These are phyloP conservation scores for Mollisia scopiformis DNA, from an alignment of 2,329 filamentous ascomycete species.

Conservation along the genomic window DNA sequence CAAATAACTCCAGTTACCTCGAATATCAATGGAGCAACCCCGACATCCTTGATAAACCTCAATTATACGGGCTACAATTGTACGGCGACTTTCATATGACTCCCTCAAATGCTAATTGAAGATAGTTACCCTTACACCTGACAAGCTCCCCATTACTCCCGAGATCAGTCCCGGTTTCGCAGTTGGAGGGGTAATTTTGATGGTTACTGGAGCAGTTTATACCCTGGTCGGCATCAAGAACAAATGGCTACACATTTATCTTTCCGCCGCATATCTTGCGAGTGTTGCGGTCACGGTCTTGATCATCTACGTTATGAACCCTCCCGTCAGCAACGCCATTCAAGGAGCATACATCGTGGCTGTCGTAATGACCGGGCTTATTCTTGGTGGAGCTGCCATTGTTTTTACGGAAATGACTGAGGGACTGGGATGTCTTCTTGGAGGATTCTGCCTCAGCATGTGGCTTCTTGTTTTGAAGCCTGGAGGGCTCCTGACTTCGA, in stretches of 20 bases:
- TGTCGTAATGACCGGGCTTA: constrained; percentile 69
- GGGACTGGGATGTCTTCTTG: constrained; percentile 63
- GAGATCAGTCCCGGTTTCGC: constrained; percentile 79
- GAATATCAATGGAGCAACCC: constrained; percentile 22
- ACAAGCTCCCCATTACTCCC: constrained; percentile 72
- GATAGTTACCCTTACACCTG: constrained; percentile 37
- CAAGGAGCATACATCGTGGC: constrained; percentile 90
- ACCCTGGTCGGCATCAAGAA: constrained; percentile 83
- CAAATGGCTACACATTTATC: constrained; percentile 75
- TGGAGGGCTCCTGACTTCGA: constrained; percentile 71
- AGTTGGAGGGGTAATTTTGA: constrained; percentile 75
- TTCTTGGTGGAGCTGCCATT: constrained; percentile 74
- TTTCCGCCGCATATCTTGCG: constrained; percentile 76
- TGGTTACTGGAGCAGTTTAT: constrained; percentile 72
- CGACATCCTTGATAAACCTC: constrained; percentile 18
- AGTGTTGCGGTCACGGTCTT: constrained; percentile 78
- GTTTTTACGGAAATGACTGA: constrained; percentile 84
- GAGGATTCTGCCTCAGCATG: constrained; percentile 45
- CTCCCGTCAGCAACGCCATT: constrained; percentile 72
- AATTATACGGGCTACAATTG: constrained; percentile 29
- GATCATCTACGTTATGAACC: constrained; percentile 85
- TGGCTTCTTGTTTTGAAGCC: constrained; percentile 82
- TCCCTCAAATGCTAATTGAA: constrained; percentile 17
- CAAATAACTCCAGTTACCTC: constrained; percentile 18
- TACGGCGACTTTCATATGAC: constrained; percentile 11